Percentiles rank a stretch among this genome's conserved stretches.
These are phyloP conservation scores for Massarina eburnea DNA, from an alignment of 2,329 filamentous ascomycete species.

Conservation along the genomic window DNA sequence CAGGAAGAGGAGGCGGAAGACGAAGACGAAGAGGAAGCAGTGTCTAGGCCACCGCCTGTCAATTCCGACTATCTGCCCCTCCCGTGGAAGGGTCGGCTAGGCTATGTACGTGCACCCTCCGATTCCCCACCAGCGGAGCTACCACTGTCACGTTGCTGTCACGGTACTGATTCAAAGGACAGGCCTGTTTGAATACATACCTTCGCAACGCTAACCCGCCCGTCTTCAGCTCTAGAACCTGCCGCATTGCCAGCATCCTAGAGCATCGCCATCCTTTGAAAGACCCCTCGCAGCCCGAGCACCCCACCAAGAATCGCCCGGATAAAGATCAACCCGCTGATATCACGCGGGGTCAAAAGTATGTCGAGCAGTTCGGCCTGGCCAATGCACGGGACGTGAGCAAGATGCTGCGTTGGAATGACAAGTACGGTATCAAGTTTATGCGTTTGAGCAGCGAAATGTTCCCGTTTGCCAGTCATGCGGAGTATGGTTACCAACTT, in stretches of 20 bases:
- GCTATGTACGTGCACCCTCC: slow-evolving; percentile 67
- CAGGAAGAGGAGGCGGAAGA: slow-evolving; percentile 52
- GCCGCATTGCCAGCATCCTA: slow-evolving; percentile 84
- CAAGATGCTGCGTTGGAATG: slow-evolving; percentile 91
- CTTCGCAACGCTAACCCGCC: slow-evolving; percentile 78
- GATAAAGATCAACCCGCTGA: slow-evolving; percentile 72
- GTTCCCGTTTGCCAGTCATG: slow-evolving; percentile 94
- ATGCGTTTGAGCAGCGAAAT: slow-evolving; percentile 92
- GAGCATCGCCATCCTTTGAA: slow-evolving; percentile 82
- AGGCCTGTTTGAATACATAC: slow-evolving; percentile 93
- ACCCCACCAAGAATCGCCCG: slow-evolving; percentile 82
- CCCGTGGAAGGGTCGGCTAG: slow-evolving; percentile 86
- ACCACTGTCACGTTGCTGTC: no score
- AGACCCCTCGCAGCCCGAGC: slow-evolving; percentile 74
- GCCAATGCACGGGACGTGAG: slow-evolving; percentile 80
- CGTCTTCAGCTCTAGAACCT: slow-evolving; percentile 88
- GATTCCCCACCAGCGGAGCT: slow-evolving; percentile 15
- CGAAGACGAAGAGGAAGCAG: slow-evolving; percentile 60
- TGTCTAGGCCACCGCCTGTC: slow-evolving; percentile 70
- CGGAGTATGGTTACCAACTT: slow-evolving; percentile 81
- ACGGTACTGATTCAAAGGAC: slow-evolving; percentile 4
- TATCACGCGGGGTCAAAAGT: slow-evolving; percentile 66
- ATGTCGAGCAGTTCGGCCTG: slow-evolving; percentile 75
- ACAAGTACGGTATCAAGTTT: slow-evolving; percentile 88
- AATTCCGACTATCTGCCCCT: slow-evolving; percentile 82